A percentile compares a stretch with the other conserved stretches of the same genome.
Conservation (phyloP, 306 rosid genomes). For the Cyclanthera cordifolia region DNA sequence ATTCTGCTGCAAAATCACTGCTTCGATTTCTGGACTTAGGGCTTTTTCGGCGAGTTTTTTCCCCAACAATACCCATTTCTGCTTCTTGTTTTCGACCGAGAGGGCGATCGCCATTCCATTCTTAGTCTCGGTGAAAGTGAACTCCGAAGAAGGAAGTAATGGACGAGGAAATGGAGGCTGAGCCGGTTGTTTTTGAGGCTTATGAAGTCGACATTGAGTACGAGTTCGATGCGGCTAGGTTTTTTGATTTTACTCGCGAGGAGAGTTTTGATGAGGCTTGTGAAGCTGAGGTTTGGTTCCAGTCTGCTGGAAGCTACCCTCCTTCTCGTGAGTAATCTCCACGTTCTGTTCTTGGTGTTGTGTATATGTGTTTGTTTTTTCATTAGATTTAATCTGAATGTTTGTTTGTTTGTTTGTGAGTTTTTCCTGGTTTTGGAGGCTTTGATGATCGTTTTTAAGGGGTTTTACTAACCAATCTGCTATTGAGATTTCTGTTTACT, state of each 20-base stretch:
- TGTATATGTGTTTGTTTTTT: too few relatives aligned
- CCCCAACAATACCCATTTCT: background rate
- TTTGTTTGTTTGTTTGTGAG: background rate
- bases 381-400: background rate
- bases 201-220: slow-evolving; percentile 13
- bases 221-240: background rate
- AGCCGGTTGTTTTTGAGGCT: slow-evolving; percentile 36
- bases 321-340: slow-evolving; percentile 42
- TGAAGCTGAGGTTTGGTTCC: slow-evolving; percentile 47
- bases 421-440: background rate
- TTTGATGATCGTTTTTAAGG: background rate
- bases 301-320: slow-evolving; percentile 34
- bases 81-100: background rate
- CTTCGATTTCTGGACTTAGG: slow-evolving; percentile 15
- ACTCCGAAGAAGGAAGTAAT: slow-evolving; percentile 13
- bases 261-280: slow-evolving; percentile 37
- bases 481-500: background rate
- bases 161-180: slow-evolving; percentile 43
- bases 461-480: background rate
- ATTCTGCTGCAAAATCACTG: slow-evolving; percentile 11
- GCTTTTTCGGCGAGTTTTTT: slow-evolving; percentile 12
- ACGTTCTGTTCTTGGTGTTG: background rate
- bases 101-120: background rate
- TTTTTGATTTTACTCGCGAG: too few relatives aligned
- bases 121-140: background rate